Evolutionary conservation across 306 rosid species (phyloP), one percentile per base, ranked within the genome.

Genomic region (Carpinus viminea): DNA sequence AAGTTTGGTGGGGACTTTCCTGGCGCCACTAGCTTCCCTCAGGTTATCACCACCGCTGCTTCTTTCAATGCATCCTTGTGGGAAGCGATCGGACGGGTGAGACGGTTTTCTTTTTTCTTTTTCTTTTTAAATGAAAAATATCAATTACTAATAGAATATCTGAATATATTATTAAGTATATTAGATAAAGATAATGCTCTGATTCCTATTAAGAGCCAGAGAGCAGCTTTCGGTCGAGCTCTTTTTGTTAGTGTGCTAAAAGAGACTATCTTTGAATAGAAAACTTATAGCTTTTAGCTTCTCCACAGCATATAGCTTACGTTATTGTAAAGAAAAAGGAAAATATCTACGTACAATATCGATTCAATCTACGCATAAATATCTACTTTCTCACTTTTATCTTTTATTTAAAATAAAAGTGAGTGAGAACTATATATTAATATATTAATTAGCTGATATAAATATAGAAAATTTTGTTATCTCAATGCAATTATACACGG

Each of bases 41-140:
- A 94, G 60, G 98, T 94, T 86, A 94, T 94, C 82, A 92, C 95
- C 48, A 92, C 98, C 84, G 97, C 90, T 47, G 96, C 98, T 82
- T 89, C 98, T 66, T 94, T 94, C 88, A 94, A 94, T 75, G 86
- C 88, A 0, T 88, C 98, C 20, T 61, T 94, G 24, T 94, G 98
- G 98, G 92, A 94, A 62, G 89, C 92, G 3, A 89, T 94, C 70
- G 98, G 98, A 87, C 97, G 84, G 97, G 98, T 94, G 0, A 86
- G 87, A 74, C 77, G 71, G 11, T 18, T 26, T 26, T 12, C 72
- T 8, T 2, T 41, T 20, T 11, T 18, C 10, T 34, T 48, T 0
- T 69, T 7, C 4, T 18, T 28, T 12, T 4, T 9, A n/a, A 66
- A 18, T 0, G 5, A 38, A 18, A 41, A 66, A 17, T 18, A 18